phyloP scores from a whole-genome alignment of 2,329 filamentous ascomycete species.

The Hymenoscyphus repandus region DNA sequence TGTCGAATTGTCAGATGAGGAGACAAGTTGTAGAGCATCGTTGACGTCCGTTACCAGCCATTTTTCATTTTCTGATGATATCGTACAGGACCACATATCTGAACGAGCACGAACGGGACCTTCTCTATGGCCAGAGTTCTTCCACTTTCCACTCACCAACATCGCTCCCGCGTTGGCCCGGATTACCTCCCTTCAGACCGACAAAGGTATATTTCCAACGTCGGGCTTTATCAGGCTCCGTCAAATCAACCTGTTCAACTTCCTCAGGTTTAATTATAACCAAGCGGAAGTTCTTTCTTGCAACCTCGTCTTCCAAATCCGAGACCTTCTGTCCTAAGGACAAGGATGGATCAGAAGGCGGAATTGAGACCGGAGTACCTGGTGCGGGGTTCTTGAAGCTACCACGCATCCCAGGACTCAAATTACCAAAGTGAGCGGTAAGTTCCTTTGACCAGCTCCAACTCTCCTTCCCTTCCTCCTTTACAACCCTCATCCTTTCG shows the following conservation, averaged over 20 bases:
- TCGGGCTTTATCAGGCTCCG: conserved; percentile 49
- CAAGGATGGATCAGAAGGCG: conserved; percentile 39
- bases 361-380: conserved; percentile 52
- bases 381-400: conserved; percentile 65
- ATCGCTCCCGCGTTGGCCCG: conserved; percentile 43
- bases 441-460: conserved; percentile 77
- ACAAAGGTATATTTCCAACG: conserved; percentile 55
- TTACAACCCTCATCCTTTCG: conserved; percentile 55
- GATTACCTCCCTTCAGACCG: conserved; percentile 32
- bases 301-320: conserved; percentile 54
- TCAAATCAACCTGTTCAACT: conserved; percentile 60
- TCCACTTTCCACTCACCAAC: conserved; percentile 47
- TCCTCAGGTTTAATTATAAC: conserved; percentile 76
- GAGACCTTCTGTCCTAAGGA: conserved; percentile 57
- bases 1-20: not conserved
- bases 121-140: conserved; percentile 30
- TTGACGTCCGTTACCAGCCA: not conserved
- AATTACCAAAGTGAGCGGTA: conserved; percentile 84
- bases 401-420: conserved; percentile 74
- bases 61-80: not conserved
- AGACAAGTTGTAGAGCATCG: not conserved
- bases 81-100: too few species aligned
- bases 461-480: conserved; percentile 26
- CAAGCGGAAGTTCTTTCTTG: conserved; percentile 66
- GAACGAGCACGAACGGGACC: too few species aligned